These are phyloP conservation scores for Tulasnella sp. DNA, from an alignment of 768 basidiomycete genomes.

Conservation along the genomic window DNA sequence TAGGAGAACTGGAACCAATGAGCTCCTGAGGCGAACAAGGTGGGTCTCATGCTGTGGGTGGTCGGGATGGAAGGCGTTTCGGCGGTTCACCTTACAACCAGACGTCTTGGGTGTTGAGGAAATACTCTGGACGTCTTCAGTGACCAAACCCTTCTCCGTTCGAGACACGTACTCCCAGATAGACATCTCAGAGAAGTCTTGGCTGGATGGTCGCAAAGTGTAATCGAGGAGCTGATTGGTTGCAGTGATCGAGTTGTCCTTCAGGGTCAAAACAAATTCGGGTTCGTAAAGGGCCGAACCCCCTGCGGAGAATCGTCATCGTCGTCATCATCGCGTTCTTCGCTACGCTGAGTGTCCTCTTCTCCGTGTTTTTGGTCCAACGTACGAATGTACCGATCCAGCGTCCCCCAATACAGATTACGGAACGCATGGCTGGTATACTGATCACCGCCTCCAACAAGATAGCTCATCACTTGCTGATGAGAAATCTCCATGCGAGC, in stretches of 20 bases:
- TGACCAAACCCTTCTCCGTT: slow-evolving; percentile 39
- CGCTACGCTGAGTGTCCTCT: slow-evolving; percentile 22
- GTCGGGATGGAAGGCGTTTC: neutral
- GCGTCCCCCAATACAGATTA: slow-evolving; percentile 46
- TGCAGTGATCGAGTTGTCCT: neutral
- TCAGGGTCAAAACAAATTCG: neutral
- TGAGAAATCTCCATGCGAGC: slow-evolving; percentile 49
- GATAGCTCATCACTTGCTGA: slow-evolving; percentile 47
- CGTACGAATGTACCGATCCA: slow-evolving; percentile 41
- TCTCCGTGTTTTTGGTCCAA: no score
- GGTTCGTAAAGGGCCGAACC: slow-evolving; percentile 3
- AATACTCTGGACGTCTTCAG: slow-evolving; percentile 1
- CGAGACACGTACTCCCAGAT: slow-evolving; percentile 44
- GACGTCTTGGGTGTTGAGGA: slow-evolving; percentile 10
- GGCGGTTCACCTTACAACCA: no score
- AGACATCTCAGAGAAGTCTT: slow-evolving; percentile 27
- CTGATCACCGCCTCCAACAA: slow-evolving; percentile 47
- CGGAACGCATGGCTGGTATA: slow-evolving; percentile 48
- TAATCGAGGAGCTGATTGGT: slow-evolving; percentile 7
- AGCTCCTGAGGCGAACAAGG: neutral
- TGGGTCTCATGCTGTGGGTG: slow-evolving; percentile 6
- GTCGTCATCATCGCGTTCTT: slow-evolving; percentile 14
- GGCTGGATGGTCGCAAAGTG: neutral
- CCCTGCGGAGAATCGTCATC: neutral
- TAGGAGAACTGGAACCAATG: slow-evolving; percentile 45